Conservation (phyloP, 169 alveolate species). For the Plasmodium vivax region DNA sequence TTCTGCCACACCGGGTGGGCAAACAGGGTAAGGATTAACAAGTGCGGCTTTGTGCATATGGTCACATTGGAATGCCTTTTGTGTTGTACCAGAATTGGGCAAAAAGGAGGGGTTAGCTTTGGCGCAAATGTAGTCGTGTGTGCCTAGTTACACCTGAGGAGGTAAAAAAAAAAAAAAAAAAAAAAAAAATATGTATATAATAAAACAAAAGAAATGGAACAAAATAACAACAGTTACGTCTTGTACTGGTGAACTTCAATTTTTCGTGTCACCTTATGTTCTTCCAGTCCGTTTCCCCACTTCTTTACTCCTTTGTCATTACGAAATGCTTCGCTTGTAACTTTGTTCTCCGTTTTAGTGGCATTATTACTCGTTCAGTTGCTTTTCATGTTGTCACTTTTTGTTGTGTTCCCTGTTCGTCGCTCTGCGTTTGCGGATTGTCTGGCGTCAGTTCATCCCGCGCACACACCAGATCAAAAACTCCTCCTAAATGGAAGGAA, state of each 20-base stretch:
- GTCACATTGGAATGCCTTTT: neutral
- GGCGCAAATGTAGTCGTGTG: neutral
- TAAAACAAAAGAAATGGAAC: neutral
- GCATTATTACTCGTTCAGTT: neutral
- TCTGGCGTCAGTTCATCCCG: neutral
- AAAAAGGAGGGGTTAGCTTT: neutral
- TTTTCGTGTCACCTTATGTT: neutral
- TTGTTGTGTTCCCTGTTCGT: neutral
- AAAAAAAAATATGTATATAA: too few relatives aligned
- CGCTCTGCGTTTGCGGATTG: neutral
- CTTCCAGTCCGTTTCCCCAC: neutral
- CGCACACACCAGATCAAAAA: neutral
- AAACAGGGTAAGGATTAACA: neutral
- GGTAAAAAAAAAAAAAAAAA: neutral
- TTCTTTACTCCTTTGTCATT: neutral
- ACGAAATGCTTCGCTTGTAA: neutral
- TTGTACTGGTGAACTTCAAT: neutral
- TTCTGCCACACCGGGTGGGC: neutral
- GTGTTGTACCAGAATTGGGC: neutral
- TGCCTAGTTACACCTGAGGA: neutral
- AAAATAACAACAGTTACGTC: neutral
- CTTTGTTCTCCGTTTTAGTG: neutral
- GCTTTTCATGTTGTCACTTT: neutral
- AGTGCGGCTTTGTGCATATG: neutral
- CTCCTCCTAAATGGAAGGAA: conserved; percentile 25